Conservation (phyloP, 2,329 filamentous ascomycete genomes). For the Fusarium multiceps region DNA sequence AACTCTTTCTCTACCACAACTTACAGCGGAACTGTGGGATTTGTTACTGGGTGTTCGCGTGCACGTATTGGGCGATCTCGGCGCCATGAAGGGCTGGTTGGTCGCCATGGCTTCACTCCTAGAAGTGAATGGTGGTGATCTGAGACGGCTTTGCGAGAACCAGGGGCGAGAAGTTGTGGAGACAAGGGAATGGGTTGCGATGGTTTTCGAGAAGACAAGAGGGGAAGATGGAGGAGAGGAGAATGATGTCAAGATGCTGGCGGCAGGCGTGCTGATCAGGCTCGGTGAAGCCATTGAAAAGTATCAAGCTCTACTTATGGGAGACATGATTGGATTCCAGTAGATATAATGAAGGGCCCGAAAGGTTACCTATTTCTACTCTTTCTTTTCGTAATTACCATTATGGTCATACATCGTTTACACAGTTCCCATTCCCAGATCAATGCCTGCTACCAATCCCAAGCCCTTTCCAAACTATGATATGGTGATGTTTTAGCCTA, state of each 20-base stretch:
- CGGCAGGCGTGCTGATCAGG: constrained; percentile 81
- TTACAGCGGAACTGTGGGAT: constrained; percentile 87
- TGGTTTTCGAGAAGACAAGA: constrained; percentile 73
- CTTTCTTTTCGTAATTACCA: constrained; percentile 32
- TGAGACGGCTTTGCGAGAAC: constrained; percentile 76
- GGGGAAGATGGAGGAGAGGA: constrained; percentile 72
- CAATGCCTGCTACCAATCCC: background rate
- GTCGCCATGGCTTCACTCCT: constrained; percentile 83
- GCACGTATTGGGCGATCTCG: constrained; percentile 68
- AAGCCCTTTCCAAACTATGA: background rate
- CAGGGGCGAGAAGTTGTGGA: constrained; percentile 84
- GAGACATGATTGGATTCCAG: constrained; percentile 66
- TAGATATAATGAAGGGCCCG: background rate
- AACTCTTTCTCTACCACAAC: constrained; percentile 78
- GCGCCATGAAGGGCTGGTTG: constrained; percentile 78
- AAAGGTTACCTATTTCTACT: background rate
- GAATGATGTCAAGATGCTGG: constrained; percentile 80
- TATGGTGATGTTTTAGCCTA: background rate
- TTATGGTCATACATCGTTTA: constrained; percentile 20
- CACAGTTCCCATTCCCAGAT: constrained; percentile 1
- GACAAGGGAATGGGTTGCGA: constrained; percentile 85
- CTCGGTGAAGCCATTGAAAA: constrained; percentile 84
- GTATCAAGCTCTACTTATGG: constrained; percentile 81
- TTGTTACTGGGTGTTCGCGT: constrained; percentile 78
- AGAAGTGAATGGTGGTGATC: constrained; percentile 81